Base-by-base conservation (phyloP, 2,329 filamentous ascomycete species). In the Dactylellina parvicollis region DNA sequence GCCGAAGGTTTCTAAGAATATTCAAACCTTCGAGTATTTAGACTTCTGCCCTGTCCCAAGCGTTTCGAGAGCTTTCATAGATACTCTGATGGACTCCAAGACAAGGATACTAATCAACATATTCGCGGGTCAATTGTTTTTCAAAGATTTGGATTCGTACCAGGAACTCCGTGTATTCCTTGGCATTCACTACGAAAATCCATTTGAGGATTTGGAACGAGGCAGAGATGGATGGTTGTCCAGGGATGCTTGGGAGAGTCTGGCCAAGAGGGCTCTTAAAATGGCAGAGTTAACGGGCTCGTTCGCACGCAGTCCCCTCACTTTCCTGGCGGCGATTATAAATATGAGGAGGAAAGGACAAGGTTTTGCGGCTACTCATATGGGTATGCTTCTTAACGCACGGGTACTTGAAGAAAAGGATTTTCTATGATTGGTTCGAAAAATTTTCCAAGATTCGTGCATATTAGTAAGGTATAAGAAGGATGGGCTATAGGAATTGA, bases 61-160 rank as follows among this genome's bases (percentile, higher is more conserved):
- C 3, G 0, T 32, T 3, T 14, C 44, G 4, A 18, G 16, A 22
- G n/a, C 4, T 2, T 16, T n/a, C 8, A 4, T 20, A 0, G 22
- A 16, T 9, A 18, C 16, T 4, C 12, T 22, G 3, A 28, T 57
- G 1, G 28, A 28, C 22, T 1, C 47, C 1, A 14, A 28, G 4
- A 42, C 16, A 18, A 61, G 47, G 1, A 65, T 79, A 2, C 76
- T 73, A 7, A 82, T 92, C 0, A 89, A 89, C 46, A 79, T 92
- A 0, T 91, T 92, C 62, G 82, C 90, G 0, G 89, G 89, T 0
- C 87, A 90, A 65, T 81, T 91, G 10, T 0, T 92, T 90, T 76
- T 81, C 91, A 7, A 79, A 77, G 0, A 83, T 81, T 0, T 86
- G 83, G 42, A 67, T 80, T 0, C 85, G 89, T 66, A 92, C 90